A percentile compares a stretch with the other conserved stretches of the same genome.
Evolutionary conservation across 768 basidiomycete species (phyloP).

Genomic region (Epithele typhae): DNA sequence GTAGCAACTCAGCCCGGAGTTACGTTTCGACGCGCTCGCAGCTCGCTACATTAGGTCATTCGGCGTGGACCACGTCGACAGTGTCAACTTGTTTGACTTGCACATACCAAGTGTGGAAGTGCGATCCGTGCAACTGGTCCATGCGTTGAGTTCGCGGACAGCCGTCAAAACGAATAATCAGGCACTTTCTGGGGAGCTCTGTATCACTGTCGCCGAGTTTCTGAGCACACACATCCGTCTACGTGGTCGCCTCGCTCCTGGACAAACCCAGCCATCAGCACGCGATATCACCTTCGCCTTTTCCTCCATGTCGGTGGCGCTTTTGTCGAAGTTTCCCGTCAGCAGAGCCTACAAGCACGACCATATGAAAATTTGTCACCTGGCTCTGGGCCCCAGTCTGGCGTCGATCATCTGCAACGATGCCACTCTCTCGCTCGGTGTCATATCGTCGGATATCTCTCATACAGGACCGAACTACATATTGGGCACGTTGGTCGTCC

Average conservation of each 20-base stretch:
- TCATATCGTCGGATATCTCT: constrained; percentile 23
- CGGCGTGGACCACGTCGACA: neutral
- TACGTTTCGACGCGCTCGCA: constrained; percentile 40
- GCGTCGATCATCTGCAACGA: constrained; percentile 3
- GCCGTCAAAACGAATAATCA: neutral
- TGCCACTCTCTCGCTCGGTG: constrained; percentile 19
- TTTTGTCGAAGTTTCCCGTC: constrained; percentile 1
- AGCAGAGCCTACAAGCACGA: constrained; percentile 7
- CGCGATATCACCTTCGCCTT: neutral
- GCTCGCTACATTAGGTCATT: constrained; percentile 30
- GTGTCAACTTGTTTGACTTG: constrained; percentile 34
- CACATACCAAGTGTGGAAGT: constrained; percentile 35
- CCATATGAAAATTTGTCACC: constrained; percentile 6
- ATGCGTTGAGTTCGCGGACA: neutral
- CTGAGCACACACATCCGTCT: neutral
- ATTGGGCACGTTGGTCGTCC: constrained; percentile 6
- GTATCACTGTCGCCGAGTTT: constrained; percentile 31
- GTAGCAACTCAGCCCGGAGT: constrained; percentile 35
- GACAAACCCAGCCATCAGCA: neutral
- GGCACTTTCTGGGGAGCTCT: neutral
- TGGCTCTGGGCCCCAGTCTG: constrained; percentile 10
- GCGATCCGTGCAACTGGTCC: constrained; percentile 34
- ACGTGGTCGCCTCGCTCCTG: neutral
- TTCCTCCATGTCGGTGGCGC: neutral
- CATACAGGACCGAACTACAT: constrained; percentile 28